phyloP scores from a whole-genome alignment of 768 basidiomycete genomes.

The Amanita inopinata region DNA sequence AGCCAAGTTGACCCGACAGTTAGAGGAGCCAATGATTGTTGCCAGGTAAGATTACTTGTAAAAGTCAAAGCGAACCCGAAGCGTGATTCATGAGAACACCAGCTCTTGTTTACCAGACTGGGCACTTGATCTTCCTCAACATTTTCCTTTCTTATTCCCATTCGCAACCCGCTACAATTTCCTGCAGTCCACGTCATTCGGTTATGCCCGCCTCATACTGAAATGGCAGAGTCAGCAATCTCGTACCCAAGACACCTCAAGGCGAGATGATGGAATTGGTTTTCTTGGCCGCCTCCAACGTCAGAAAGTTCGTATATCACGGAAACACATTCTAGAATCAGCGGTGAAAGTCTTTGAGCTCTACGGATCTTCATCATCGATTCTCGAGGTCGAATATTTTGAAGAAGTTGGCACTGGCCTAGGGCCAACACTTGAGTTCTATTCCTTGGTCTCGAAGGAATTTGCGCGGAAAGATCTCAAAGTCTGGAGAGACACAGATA shows the following conservation, averaged over 20 bases:
- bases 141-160: constrained; percentile 98
- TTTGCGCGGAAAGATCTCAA: constrained; percentile 84
- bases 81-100: neutral
- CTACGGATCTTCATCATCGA: constrained; percentile 88
- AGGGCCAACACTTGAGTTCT: constrained; percentile 97
- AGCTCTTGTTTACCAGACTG: constrained; percentile 97
- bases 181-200: constrained; percentile 95
- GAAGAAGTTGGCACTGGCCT: constrained; percentile 98
- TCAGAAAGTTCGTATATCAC: constrained; percentile 94
- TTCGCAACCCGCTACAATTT: constrained; percentile 97
- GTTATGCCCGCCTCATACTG: constrained; percentile 89
- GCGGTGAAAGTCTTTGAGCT: constrained; percentile 95
- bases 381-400: constrained; percentile 97
- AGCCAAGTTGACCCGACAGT: constrained; percentile 92
- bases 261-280: constrained; percentile 85
- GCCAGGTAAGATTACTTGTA: constrained; percentile 55
- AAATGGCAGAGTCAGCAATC: constrained; percentile 90
- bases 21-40: constrained; percentile 99
- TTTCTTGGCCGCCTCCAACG: constrained; percentile 89
- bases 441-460: constrained; percentile 92
- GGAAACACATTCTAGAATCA: constrained; percentile 90
- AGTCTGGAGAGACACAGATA: constrained; percentile 86
- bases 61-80: neutral
- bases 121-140: constrained; percentile 91
- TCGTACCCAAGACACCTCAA: constrained; percentile 66